phyloP scores from a whole-genome alignment of 495 filamentous ascomycete genomes.

The Xylaria cubensis region DNA sequence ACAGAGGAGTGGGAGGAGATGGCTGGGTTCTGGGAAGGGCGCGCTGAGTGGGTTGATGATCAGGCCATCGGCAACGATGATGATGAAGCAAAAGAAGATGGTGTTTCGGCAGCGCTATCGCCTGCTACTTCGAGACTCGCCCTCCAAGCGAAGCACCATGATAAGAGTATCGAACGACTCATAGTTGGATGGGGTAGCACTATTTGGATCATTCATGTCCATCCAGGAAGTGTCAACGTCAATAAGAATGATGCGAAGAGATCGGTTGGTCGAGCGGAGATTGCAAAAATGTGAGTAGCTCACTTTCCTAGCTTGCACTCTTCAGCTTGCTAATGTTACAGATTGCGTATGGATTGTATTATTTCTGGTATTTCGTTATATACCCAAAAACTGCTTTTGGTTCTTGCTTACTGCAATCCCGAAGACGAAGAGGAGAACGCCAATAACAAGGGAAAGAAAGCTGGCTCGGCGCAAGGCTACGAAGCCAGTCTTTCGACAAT shows the following conservation, averaged over 20 bases:
- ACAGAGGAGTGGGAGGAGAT: constrained; percentile 88
- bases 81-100: constrained; percentile 46
- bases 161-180: constrained; percentile 72
- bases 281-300: constrained; percentile 80
- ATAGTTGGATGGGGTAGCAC: constrained; percentile 95
- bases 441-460: constrained; percentile 30
- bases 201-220: constrained; percentile 93
- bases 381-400: constrained; percentile 85
- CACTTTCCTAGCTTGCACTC: neutral
- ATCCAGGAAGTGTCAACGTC: constrained; percentile 71
- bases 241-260: constrained; percentile 74
- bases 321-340: constrained; percentile 49
- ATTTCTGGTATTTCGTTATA: constrained; percentile 97
- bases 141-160: constrained; percentile 50
- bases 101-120: constrained; percentile 38
- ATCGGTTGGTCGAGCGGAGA: constrained; percentile 80
- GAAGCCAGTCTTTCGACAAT: constrained; percentile 47
- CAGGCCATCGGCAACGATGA: constrained; percentile 66
- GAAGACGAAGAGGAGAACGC: constrained; percentile 66
- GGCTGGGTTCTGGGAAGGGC: constrained; percentile 90
- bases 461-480: constrained; percentile 31
- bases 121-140: constrained; percentile 56
- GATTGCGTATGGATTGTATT: constrained; percentile 93
- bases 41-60: constrained; percentile 91
- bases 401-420: constrained; percentile 85